Percentiles rank a stretch among this genome's conserved stretches.
phyloP scores from a whole-genome alignment of 78 protist genomes.

The Dictyostelium firmibasis region DNA sequence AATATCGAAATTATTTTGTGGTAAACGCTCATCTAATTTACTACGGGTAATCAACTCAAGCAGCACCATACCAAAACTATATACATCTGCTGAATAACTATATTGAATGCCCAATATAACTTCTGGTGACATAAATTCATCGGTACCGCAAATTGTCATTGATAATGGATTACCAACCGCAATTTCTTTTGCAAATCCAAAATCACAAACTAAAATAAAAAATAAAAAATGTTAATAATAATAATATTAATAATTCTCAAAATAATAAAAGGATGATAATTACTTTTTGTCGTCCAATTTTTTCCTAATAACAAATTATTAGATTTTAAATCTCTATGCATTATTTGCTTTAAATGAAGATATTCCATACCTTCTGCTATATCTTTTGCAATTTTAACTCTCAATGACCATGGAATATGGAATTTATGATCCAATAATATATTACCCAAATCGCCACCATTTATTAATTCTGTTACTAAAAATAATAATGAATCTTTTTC shows the following conservation, averaged over 20 bases:
- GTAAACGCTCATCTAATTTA: conserved; percentile 46
- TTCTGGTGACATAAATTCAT: conserved; percentile 75
- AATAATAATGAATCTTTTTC: conserved; percentile 60
- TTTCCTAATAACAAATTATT: conserved; percentile 61
- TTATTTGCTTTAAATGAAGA: conserved; percentile 45
- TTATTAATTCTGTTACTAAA: conserved; percentile 53
- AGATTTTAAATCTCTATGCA: conserved; percentile 75
- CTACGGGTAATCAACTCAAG: conserved; percentile 47
- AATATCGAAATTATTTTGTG: conserved; percentile 71
- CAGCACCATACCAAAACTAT: conserved; percentile 79
- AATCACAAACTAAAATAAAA: conserved; percentile 42
- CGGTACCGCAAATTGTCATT: conserved; percentile 66
- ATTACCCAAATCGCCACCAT: conserved; percentile 68
- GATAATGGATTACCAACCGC: conserved; percentile 1
- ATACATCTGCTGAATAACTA: conserved; percentile 50
- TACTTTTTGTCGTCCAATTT: conserved; percentile 65
- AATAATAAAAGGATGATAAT: neutral
- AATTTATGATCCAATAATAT: conserved; percentile 13
- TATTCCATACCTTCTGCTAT: conserved; percentile 69
- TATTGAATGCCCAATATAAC: conserved; percentile 67
- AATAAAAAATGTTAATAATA: neutral
- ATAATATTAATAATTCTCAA: neutral
- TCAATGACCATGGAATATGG: conserved; percentile 45
- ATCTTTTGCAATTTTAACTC: conserved; percentile 43
- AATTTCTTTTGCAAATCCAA: conserved; percentile 62